Evolutionary conservation across 2,329 filamentous ascomycete genomes (phyloP).

Genomic region (Penicillium palitans): DNA sequence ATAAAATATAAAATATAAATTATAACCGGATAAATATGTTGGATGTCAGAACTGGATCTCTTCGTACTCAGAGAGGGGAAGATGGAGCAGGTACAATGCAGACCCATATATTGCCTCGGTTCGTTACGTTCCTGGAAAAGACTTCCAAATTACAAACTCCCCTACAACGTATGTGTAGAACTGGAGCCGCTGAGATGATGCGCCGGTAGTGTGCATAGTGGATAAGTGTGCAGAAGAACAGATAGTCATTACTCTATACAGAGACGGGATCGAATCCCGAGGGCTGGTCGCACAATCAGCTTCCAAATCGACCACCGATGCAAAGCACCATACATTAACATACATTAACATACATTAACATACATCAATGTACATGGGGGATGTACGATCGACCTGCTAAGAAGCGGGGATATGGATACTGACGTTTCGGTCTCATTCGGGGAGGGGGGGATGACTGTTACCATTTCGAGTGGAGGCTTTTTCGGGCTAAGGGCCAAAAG

Average conservation of each 20-base stretch:
- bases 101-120: not conserved
- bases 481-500: not conserved
- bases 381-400: conserved; percentile 6
- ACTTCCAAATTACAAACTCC: not conserved
- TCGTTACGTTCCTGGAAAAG: not conserved
- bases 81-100: conserved; percentile 5
- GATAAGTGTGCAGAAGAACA: not conserved
- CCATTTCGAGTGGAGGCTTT: not conserved
- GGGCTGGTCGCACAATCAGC: not conserved
- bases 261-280: not conserved
- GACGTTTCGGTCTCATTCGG: not conserved
- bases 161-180: not conserved
- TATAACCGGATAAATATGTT: too few species aligned
- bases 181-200: not conserved
- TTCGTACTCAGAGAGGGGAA: not conserved
- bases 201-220: conserved; percentile 1
- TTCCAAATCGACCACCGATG: not conserved
- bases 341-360: too few species aligned
- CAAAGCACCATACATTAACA: not conserved
- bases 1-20: too few species aligned
- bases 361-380: not conserved
- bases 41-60: not conserved
- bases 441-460: not conserved
- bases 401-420: conserved; percentile 2
- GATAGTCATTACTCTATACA: not conserved